Evolutionary conservation across 805 yeast genomes (phyloP).

Genomic region (Phaffomyces opuntiae): DNA sequence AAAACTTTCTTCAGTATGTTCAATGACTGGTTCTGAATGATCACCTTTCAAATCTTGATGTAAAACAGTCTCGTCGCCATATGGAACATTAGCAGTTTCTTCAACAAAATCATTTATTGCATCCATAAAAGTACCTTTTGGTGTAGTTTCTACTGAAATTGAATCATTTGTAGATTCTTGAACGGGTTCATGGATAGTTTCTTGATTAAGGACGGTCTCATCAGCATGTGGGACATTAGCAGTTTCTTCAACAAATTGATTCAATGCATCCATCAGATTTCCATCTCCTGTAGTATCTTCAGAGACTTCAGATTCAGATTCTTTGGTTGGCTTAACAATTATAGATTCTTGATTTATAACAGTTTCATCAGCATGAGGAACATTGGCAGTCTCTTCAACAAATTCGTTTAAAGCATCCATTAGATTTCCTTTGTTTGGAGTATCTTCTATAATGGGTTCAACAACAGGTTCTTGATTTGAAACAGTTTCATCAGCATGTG

Average conservation of each 20-base stretch:
- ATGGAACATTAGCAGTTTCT: constrained; percentile 3
- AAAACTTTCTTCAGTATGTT: not conserved
- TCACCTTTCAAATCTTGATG: not conserved
- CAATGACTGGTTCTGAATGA: not conserved
- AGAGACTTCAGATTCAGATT: not conserved
- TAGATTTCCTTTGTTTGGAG: not conserved
- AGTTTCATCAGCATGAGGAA: constrained; percentile 1
- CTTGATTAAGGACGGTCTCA: not conserved
- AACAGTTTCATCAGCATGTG: not conserved
- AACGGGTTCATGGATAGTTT: not conserved
- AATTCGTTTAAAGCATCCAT: constrained; percentile 1
- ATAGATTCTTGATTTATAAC: not conserved
- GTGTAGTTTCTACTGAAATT: not conserved
- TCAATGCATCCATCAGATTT: not conserved
- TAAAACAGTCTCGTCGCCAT: not conserved
- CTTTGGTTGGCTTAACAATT: not conserved
- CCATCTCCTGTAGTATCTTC: not conserved
- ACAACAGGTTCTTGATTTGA: not conserved
- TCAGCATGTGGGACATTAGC: constrained; percentile 1
- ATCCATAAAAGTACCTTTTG: not conserved
- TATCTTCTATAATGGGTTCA: not conserved
- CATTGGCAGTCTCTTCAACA: constrained; percentile 4
- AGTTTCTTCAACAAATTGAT: not conserved
- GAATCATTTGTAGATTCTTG: not conserved
- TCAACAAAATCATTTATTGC: constrained; percentile 4